Percentiles rank a stretch among this genome's conserved stretches.
phyloP scores from a whole-genome alignment of 2,329 filamentous ascomycete species.

The Scedosporium dehoogii region DNA sequence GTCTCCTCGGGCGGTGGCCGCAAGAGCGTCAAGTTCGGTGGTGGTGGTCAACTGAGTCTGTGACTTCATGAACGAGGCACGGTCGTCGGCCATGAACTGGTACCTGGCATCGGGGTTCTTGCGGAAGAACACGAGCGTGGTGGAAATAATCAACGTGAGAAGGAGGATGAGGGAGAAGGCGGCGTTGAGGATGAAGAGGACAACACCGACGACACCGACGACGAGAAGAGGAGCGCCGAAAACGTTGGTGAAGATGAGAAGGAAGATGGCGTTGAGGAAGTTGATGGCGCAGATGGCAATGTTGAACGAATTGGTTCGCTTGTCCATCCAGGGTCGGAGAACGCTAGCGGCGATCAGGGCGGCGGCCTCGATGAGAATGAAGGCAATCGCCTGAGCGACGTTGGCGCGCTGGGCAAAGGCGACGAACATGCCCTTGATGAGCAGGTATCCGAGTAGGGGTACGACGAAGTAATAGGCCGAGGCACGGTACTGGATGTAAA shows the following conservation, averaged over 20 bases:
- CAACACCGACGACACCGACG: slow-evolving; percentile 77
- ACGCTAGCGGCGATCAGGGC: slow-evolving; percentile 71
- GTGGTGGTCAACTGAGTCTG: slow-evolving; percentile 67
- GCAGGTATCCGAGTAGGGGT: slow-evolving; percentile 63
- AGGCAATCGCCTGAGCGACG: slow-evolving; percentile 67
- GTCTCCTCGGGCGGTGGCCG: slow-evolving; percentile 80
- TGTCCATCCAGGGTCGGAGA: slow-evolving; percentile 94
- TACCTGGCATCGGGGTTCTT: slow-evolving; percentile 94
- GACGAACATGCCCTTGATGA: slow-evolving; percentile 87
- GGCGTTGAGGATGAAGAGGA: slow-evolving; percentile 83
- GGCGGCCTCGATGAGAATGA: slow-evolving; percentile 72
- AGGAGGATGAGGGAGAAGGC: slow-evolving; percentile 73
- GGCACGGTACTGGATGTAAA: slow-evolving; percentile 94
- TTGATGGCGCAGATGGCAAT: slow-evolving; percentile 85
- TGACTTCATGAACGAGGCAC: slow-evolving; percentile 95
- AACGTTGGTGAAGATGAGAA: slow-evolving; percentile 78
- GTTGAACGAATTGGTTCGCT: slow-evolving; percentile 95
- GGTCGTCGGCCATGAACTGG: slow-evolving; percentile 92
- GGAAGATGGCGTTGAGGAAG: slow-evolving; percentile 82
- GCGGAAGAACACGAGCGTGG: slow-evolving; percentile 61
- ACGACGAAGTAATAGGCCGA: slow-evolving; percentile 94
- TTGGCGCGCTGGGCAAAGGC: slow-evolving; percentile 65
- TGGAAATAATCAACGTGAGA: slow-evolving; percentile 62
- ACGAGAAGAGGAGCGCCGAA: slow-evolving; percentile 79
- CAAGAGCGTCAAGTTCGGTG: slow-evolving; percentile 83